Percentiles rank a stretch among this genome's conserved stretches.
These are phyloP conservation scores for Crithidia sp. DNA, from an alignment of 208 protist species.

Conservation along the genomic window DNA sequence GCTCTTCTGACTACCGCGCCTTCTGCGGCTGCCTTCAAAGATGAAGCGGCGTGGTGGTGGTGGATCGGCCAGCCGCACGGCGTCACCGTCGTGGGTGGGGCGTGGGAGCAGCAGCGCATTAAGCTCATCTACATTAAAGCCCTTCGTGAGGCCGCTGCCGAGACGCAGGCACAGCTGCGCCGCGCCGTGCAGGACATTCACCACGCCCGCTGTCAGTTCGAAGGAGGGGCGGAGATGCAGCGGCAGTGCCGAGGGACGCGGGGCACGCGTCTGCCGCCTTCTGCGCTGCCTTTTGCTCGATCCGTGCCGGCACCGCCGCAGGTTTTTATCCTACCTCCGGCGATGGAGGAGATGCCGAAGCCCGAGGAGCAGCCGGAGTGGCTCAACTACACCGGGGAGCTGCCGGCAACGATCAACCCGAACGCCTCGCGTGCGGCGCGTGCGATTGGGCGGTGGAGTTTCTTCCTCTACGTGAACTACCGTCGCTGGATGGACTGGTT, in stretches of 20 bases:
- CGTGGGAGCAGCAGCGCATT: slow-evolving; percentile 39
- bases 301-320: slow-evolving; percentile 12
- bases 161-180: slow-evolving; percentile 19
- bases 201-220: slow-evolving; percentile 26
- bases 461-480: slow-evolving; percentile 33
- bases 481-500: slow-evolving; percentile 38
- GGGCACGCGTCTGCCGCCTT: not conserved
- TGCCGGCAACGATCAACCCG: slow-evolving; percentile 13
- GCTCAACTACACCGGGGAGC: slow-evolving; percentile 36
- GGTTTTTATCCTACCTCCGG: slow-evolving; percentile 26
- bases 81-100: slow-evolving; percentile 29
- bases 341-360: slow-evolving; percentile 8
- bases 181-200: slow-evolving; percentile 20
- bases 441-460: slow-evolving; percentile 29
- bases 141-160: slow-evolving; percentile 22
- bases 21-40: not conserved
- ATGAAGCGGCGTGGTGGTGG: slow-evolving; percentile 14
- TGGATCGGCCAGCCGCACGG: slow-evolving; percentile 29
- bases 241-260: slow-evolving; percentile 6
- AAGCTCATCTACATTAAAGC: slow-evolving; percentile 42
- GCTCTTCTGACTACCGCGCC: not conserved
- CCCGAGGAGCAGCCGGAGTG: slow-evolving; percentile 18
- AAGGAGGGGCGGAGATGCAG: not conserved
- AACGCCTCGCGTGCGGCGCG: slow-evolving; percentile 19
- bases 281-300: slow-evolving; percentile 18